phyloP scores from a whole-genome alignment of 2,329 filamentous ascomycete genomes.

The Aspergillus ochraceoroseus region DNA sequence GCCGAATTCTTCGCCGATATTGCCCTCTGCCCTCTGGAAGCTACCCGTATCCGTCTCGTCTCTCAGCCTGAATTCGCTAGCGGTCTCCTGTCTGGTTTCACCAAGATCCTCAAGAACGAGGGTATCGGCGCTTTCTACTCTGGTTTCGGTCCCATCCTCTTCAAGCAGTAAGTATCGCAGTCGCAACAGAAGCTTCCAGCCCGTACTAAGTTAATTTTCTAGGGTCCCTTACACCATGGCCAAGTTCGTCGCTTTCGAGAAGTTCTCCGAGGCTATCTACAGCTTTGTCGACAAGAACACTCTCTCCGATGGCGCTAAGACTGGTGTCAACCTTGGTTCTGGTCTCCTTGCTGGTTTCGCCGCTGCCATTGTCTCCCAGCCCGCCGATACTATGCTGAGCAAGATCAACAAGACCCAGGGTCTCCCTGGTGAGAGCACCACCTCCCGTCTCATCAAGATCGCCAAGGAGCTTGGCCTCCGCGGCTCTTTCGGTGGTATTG shows the following conservation, averaged over 20 bases:
- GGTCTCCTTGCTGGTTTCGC: constrained; percentile 84
- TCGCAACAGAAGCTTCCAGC: background rate
- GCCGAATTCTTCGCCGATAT: constrained; percentile 62
- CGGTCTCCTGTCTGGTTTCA: constrained; percentile 72
- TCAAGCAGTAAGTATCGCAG: constrained; percentile 64
- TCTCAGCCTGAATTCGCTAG: constrained; percentile 79
- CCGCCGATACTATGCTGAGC: constrained; percentile 87
- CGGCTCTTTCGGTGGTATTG: constrained; percentile 75
- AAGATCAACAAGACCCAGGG: constrained; percentile 97
- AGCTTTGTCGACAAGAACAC: constrained; percentile 63
- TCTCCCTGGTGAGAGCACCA: constrained; percentile 77
- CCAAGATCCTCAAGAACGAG: constrained; percentile 77
- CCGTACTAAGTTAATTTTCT: constrained; percentile 11
- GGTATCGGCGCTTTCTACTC: constrained; percentile 84
- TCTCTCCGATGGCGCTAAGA: constrained; percentile 65
- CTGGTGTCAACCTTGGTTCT: constrained; percentile 75
- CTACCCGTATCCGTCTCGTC: constrained; percentile 88
- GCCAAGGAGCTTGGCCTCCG: constrained; percentile 75
- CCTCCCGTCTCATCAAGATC: constrained; percentile 79
- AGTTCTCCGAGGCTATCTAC: constrained; percentile 73
- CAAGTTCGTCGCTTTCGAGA: constrained; percentile 93
- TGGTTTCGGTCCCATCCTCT: constrained; percentile 80
- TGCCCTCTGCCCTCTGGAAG: constrained; percentile 83
- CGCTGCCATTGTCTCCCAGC: constrained; percentile 80
- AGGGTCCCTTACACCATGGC: constrained; percentile 90